Conservation (phyloP, 495 filamentous ascomycete species). For the Beverwykella pulmonaria region DNA sequence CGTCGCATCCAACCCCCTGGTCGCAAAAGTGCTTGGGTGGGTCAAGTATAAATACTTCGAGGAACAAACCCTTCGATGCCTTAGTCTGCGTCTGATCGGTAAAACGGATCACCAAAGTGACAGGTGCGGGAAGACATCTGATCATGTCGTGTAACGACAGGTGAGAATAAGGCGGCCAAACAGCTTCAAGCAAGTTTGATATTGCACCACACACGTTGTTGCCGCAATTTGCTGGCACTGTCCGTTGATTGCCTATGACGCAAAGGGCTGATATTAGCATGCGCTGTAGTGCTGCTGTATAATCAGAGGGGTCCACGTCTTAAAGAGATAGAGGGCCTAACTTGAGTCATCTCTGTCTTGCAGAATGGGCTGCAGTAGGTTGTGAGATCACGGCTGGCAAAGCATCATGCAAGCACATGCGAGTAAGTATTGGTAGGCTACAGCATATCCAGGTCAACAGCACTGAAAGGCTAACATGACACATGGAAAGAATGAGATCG, state of each 20-base stretch:
- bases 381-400: too few relatives aligned
- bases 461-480: too few relatives aligned
- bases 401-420: background rate
- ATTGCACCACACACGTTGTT: background rate
- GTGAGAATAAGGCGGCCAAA: conserved; percentile 1
- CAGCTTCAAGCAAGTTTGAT: background rate
- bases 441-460: background rate
- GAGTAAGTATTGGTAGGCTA: background rate
- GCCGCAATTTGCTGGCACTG: too few relatives aligned
- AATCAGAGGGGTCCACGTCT: too few relatives aligned
- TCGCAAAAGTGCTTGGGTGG: background rate
- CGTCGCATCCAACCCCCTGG: background rate
- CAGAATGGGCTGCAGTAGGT: too few relatives aligned
- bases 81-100: background rate
- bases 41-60: background rate
- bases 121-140: background rate
- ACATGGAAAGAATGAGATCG: background rate
- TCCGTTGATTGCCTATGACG: too few relatives aligned
- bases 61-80: background rate
- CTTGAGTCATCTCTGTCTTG: too few relatives aligned
- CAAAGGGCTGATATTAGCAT: too few relatives aligned
- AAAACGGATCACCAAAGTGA: background rate
- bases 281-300: too few relatives aligned
- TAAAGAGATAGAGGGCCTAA: too few relatives aligned
- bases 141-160: background rate